Conservation (phyloP, 805 yeast species). For the Candida gorgasii region DNA sequence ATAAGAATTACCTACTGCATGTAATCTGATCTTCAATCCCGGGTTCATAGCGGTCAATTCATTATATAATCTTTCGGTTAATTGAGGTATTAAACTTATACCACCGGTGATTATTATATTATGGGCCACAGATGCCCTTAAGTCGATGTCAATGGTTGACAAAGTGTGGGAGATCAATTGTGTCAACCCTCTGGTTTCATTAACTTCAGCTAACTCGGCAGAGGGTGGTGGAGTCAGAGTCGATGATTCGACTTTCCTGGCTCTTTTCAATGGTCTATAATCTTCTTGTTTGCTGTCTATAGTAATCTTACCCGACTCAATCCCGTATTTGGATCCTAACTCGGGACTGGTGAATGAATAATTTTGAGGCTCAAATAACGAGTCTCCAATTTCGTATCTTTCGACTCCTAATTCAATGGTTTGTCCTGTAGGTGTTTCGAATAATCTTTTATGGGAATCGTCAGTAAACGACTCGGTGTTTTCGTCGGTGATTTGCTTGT, state of each 20-base stretch:
- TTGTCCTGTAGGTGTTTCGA: conserved; percentile 80
- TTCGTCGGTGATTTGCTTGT: conserved; percentile 28
- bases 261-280: conserved; percentile 72
- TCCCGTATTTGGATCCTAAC: conserved; percentile 28
- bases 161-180: conserved; percentile 58
- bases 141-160: conserved; percentile 71
- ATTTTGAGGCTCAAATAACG: conserved; percentile 64
- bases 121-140: conserved; percentile 83
- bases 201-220: neutral
- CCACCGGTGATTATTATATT: conserved; percentile 89
- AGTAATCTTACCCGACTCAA: conserved; percentile 52
- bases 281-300: conserved; percentile 55
- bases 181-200: conserved; percentile 49
- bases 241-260: conserved; percentile 44
- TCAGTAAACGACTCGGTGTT: conserved; percentile 19
- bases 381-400: conserved; percentile 66
- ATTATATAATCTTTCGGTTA: conserved; percentile 70
- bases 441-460: conserved; percentile 41
- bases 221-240: conserved; percentile 29
- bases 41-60: conserved; percentile 75
- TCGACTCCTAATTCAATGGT: conserved; percentile 59
- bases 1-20: conserved; percentile 73
- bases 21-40: conserved; percentile 80
- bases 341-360: conserved; percentile 33
- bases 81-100: conserved; percentile 74